phyloP scores from a whole-genome alignment of 2,329 filamentous ascomycete species.

The Fusarium sp. region DNA sequence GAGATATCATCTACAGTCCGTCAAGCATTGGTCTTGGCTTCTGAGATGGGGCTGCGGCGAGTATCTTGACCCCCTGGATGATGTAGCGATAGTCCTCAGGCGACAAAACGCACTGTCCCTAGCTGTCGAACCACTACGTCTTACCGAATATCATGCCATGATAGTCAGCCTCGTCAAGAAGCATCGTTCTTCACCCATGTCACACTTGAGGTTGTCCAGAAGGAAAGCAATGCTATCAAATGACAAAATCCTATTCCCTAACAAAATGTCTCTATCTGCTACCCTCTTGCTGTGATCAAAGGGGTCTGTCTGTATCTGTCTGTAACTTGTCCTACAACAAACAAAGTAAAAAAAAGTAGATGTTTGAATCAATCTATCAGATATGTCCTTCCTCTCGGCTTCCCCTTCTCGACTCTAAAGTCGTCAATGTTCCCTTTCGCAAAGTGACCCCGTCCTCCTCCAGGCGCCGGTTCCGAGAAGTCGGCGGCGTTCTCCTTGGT shows the following conservation, averaged over 20 bases:
- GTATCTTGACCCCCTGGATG: background rate
- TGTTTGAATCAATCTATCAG: slow-evolving; percentile 24
- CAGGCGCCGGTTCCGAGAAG: slow-evolving; percentile 18
- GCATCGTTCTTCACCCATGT: background rate
- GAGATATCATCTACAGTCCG: background rate
- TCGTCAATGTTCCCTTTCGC: slow-evolving; percentile 21
- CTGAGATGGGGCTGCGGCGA: background rate
- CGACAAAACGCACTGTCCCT: background rate
- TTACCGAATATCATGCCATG: slow-evolving; percentile 5
- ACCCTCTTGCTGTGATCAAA: slow-evolving; percentile 43
- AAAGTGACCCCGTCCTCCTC: slow-evolving; percentile 28
- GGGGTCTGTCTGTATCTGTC: slow-evolving; percentile 30
- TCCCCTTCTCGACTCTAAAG: slow-evolving; percentile 30
- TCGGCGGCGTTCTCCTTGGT: slow-evolving; percentile 32
- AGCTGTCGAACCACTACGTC: background rate
- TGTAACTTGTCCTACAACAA: slow-evolving; percentile 35
- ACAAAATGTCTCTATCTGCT: slow-evolving; percentile 43
- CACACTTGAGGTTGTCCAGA: background rate
- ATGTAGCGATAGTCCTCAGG: background rate
- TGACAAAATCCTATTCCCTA: slow-evolving; percentile 24
- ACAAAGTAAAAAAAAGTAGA: slow-evolving; percentile 19
- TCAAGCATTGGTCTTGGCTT: background rate
- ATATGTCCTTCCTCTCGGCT: slow-evolving; percentile 7
- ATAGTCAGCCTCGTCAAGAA: background rate
- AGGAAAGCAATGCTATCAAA: slow-evolving; percentile 15